Evolutionary conservation across 2,329 filamentous ascomycete species (phyloP).

Genomic region (Cryphonectria nitschkei): DNA sequence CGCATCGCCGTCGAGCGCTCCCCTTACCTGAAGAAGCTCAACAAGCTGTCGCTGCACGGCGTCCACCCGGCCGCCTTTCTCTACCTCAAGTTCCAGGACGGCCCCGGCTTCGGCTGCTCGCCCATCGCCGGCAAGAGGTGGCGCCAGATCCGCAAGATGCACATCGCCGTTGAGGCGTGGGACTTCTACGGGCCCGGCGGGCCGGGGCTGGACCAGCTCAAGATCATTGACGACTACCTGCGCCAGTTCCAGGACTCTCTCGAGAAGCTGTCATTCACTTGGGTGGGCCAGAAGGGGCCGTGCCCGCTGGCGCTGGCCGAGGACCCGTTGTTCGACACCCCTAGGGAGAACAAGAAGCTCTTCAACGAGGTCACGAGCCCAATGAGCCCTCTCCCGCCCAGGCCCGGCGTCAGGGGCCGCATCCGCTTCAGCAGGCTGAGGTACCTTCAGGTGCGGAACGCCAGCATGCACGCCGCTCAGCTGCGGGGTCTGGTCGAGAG

Average conservation of each 20-base stretch:
- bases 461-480: conserved; percentile 71
- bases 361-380: conserved; percentile 67
- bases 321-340: conserved; percentile 70
- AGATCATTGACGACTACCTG: conserved; percentile 81
- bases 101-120: conserved; percentile 73
- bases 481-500: conserved; percentile 68
- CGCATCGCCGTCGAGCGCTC: conserved; percentile 81
- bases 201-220: conserved; percentile 69
- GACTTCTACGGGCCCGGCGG: conserved; percentile 60
- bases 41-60: conserved; percentile 71
- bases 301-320: conserved; percentile 71
- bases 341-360: conserved; percentile 58
- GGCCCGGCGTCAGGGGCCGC: conserved; percentile 53
- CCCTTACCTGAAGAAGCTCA: conserved; percentile 62
- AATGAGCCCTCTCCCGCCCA: conserved; percentile 64
- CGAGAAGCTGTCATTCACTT: conserved; percentile 75
- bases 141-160: conserved; percentile 75
- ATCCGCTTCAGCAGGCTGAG: conserved; percentile 70
- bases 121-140: conserved; percentile 74
- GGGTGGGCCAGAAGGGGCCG: conserved; percentile 73
- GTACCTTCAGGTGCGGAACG: conserved; percentile 73
- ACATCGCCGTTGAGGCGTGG: conserved; percentile 74
- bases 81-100: conserved; percentile 68
- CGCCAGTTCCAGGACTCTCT: conserved; percentile 68
- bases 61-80: conserved; percentile 77